Percentiles rank a stretch among this genome's conserved stretches.
These are phyloP conservation scores for Globisporangium paddicum DNA, from an alignment of 352 stramenopile species.

Conservation along the genomic window DNA sequence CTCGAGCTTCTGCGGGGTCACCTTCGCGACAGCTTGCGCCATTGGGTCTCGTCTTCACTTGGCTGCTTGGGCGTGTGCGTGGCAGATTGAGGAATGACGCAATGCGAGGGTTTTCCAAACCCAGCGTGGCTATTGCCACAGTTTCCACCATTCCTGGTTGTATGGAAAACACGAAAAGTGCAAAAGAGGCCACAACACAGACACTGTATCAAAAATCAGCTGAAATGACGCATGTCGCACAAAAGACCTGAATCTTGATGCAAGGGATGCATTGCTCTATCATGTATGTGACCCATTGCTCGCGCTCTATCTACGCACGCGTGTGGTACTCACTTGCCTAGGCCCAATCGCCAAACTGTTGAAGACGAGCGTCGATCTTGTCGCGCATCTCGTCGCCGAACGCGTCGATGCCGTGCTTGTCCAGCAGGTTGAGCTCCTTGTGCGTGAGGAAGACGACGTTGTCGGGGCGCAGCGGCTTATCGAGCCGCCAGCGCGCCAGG, in stretches of 20 bases:
- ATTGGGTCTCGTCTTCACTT: background rate
- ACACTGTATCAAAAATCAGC: background rate
- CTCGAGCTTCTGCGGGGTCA: constrained; percentile 31
- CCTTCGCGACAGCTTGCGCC: constrained; percentile 14
- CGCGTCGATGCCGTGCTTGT: constrained; percentile 49
- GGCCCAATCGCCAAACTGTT: constrained; percentile 57
- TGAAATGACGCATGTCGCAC: constrained; percentile 14
- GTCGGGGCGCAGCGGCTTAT: constrained; percentile 63
- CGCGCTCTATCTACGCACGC: background rate
- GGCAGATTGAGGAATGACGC: constrained; percentile 5
- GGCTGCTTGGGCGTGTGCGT: constrained; percentile 1
- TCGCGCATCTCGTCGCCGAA: constrained; percentile 65
- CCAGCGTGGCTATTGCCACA: constrained; percentile 17
- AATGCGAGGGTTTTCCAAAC: background rate
- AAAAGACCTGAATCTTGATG: background rate
- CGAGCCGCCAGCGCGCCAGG: constrained; percentile 77
- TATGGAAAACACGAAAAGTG: background rate
- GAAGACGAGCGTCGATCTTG: constrained; percentile 59
- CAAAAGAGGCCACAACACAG: background rate
- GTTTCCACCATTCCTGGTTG: background rate
- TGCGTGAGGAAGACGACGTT: constrained; percentile 87
- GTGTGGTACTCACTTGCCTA: background rate
- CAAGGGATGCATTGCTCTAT: background rate
- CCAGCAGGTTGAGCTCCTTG: constrained; percentile 62
- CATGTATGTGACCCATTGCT: background rate